These are phyloP conservation scores for Russula sp. DNA, from an alignment of 768 basidiomycete species.

Conservation along the genomic window DNA sequence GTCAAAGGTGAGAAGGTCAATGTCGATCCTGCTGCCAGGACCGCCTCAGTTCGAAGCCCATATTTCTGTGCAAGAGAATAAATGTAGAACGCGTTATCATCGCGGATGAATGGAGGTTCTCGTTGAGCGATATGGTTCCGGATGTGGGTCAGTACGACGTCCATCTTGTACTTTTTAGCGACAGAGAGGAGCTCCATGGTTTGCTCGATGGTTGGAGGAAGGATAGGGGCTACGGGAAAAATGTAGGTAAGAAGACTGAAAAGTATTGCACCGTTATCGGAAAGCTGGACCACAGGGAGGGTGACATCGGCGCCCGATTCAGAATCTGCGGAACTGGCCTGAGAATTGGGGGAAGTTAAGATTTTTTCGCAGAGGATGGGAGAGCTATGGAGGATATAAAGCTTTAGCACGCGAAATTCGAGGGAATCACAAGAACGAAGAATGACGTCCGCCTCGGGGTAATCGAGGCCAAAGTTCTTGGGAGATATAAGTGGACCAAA, in stretches of 20 bases:
- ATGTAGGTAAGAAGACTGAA: conserved; percentile 7
- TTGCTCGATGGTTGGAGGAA: neutral
- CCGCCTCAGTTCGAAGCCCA: conserved; percentile 1
- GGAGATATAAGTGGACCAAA: neutral
- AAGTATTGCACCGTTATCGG: neutral
- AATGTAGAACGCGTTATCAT: neutral
- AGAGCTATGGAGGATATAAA: conserved; percentile 40
- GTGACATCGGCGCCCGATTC: too few species aligned
- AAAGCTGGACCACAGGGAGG: neutral
- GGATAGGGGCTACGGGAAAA: neutral
- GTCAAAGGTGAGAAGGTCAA: neutral
- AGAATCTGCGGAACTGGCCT: too few species aligned
- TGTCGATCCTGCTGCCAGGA: neutral
- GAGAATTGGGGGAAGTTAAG: conserved; percentile 20
- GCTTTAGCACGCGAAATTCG: conserved; percentile 40
- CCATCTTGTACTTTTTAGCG: conserved; percentile 8
- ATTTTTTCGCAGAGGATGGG: conserved; percentile 31
- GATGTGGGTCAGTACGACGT: neutral
- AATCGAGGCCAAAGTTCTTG: conserved; percentile 32
- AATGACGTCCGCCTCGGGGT: conserved; percentile 38
- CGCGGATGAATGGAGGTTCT: neutral
- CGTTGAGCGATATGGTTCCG: neutral
- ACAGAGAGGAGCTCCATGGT: conserved; percentile 7
- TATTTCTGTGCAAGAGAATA: conserved; percentile 1
- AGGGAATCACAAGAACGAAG: conserved; percentile 40